Conservation (phyloP, 2,329 filamentous ascomycete species). For the Byssothecium circinans region DNA sequence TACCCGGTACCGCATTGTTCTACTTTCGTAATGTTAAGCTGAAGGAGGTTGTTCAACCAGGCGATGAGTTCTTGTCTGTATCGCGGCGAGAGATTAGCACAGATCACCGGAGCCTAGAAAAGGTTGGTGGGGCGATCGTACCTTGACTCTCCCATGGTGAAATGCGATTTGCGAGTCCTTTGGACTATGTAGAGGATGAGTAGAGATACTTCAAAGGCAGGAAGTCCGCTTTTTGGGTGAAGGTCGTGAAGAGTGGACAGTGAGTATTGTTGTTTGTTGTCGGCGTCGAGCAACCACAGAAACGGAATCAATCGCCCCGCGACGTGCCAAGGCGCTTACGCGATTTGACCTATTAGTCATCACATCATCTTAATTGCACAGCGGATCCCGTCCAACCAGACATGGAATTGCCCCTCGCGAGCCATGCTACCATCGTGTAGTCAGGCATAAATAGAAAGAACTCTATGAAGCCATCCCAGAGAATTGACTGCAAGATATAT, state of each 20-base stretch:
- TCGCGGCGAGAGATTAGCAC: constrained; percentile 18
- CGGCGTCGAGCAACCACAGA: constrained; percentile 7
- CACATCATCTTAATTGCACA: background rate
- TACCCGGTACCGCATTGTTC: constrained; percentile 99
- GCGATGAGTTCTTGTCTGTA: constrained; percentile 88
- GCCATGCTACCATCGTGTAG: too few species aligned
- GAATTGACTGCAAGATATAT: too few species aligned
- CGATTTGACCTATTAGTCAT: background rate
- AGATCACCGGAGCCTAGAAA: constrained; percentile 19
- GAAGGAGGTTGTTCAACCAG: constrained; percentile 97
- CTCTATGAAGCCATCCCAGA: too few species aligned
- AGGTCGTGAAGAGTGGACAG: constrained; percentile 8
- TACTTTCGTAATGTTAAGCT: constrained; percentile 97
- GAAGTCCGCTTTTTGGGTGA: constrained; percentile 9
- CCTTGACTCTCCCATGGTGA: constrained; percentile 66
- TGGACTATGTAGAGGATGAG: background rate
- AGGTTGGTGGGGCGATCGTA: constrained; percentile 36
- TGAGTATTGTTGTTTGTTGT: constrained; percentile 29
- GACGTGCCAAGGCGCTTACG: background rate
- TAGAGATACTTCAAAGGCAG: constrained; percentile 1
- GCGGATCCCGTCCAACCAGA: too few species aligned
- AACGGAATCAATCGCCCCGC: constrained; percentile 24
- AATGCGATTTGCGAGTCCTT: constrained; percentile 2
- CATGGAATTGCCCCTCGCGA: too few species aligned
- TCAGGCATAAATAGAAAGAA: too few species aligned